These are phyloP conservation scores for Ambrosiella cleistominuta DNA, from an alignment of 2,329 filamentous ascomycete species.

Conservation along the genomic window DNA sequence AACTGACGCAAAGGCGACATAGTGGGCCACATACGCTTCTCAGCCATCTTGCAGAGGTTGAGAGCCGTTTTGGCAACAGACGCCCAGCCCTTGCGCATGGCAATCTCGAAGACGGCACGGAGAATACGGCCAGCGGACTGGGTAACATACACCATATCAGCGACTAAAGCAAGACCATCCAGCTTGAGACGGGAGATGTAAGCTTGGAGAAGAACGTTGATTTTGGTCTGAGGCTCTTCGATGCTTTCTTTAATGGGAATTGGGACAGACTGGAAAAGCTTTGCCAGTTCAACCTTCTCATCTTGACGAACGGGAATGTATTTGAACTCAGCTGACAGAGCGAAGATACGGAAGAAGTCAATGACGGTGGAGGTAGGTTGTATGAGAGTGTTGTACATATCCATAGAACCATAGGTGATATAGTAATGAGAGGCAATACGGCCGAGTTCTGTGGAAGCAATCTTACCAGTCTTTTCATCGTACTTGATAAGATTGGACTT, in stretches of 20 bases:
- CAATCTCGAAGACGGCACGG: constrained; percentile 89
- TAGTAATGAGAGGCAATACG: constrained; percentile 97
- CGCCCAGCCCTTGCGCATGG: constrained; percentile 92
- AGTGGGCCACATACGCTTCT: constrained; percentile 98
- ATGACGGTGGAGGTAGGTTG: constrained; percentile 86
- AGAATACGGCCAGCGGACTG: constrained; percentile 94
- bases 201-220: constrained; percentile 90
- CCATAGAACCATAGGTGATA: constrained; percentile 90
- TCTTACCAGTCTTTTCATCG: constrained; percentile 75
- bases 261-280: constrained; percentile 74
- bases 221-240: constrained; percentile 92
- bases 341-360: constrained; percentile 90
- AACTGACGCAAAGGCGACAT: constrained; percentile 96
- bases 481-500: constrained; percentile 85
- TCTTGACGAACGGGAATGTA: constrained; percentile 96
- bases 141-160: constrained; percentile 95
- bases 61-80: constrained; percentile 82
- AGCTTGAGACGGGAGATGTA: constrained; percentile 91
- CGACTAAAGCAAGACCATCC: constrained; percentile 89
- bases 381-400: constrained; percentile 89
- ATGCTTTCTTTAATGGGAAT: constrained; percentile 96
- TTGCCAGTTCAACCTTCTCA: constrained; percentile 89
- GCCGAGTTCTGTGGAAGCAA: constrained; percentile 85
- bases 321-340: constrained; percentile 94
- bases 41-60: constrained; percentile 95